Base-by-base conservation (phyloP, 1,284 basidiomycete genomes). In the Ceratobasidium sp. region DNA sequence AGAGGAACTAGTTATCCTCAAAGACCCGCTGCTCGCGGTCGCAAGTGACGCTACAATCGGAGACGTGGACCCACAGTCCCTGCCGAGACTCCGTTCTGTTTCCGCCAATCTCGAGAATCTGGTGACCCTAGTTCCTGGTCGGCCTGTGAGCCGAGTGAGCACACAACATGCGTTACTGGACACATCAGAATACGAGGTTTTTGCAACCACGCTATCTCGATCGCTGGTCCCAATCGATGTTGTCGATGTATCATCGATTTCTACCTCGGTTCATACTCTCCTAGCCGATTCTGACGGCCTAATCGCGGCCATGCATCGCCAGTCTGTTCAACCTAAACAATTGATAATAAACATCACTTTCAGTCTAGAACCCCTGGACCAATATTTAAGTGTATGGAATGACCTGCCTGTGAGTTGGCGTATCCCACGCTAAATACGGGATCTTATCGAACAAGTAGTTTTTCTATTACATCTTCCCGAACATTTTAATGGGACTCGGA, bases 281-380 rank as follows among this genome's bases (percentile, higher is more conserved):
- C n/a, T 53, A 14, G 3, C n/a, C 8, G 6, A 24, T 11, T 8
- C 27, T 14, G 16, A n/a, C 9, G 11, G 51, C 1, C n/a, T 53
- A 22, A 3, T 53, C 22, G 51, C n/a, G 7, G 16, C 51, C 7
- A 9, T 53, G 22, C 51, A 53, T 7, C 51, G n/a, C n/a, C 22
- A 53, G 6, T 29, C 22, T 14, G n/a, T 53, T 53, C n/a, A 14
- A 11, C 51, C 51, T 24, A n/a, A 24, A n/a, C 51, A 29, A 2
- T n/a, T 53, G 13, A 24, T 14, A 2, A 53, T 53, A 8, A 24
- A 53, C n/a, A 9, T 53, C 1, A 22, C 27, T n/a, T 13, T 29
- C n/a, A 9, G 11, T 13, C 7, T 2, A 1, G 7, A 14, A 92
- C 43, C 51, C 90, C 91, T 1, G 89, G 89, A 79, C 87, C 87